Evolutionary conservation across 805 yeast species (phyloP), one percentile per base, ranked within the genome.

Genomic region (Blastobotrys terrestris): DNA sequence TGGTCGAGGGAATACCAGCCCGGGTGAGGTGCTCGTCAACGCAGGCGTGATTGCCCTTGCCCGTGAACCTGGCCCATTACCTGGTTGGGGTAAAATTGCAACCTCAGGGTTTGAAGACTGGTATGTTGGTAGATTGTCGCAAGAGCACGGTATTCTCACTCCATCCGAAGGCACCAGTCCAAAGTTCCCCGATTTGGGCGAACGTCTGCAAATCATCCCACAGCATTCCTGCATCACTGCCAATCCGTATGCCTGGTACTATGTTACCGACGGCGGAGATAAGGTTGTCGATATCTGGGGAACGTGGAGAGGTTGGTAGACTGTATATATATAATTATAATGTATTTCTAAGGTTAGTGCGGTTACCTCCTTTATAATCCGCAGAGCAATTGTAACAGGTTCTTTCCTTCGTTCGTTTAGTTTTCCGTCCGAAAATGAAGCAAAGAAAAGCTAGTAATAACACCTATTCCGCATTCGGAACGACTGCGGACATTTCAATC

Each of bases 151-250:
- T 8, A 81, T 87, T 42, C 67, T 86, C 48, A 72, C 69, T n/a
- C 83, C 87, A 2, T 65, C 63, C 4, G 68, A 66, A 1, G 40
- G 31, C 8, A 47, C 48, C 3, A 50, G 51, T 3, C 43, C 61
- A 1, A 58, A 62, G 13, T 48, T 60, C 16, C 59, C 65, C 13
- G 53, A 57, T 39, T 52, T 53, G 20, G 89, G 89, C 1, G 72
- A 81, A 1, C 74, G 76, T 53, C 74, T 85, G 7, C 68, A 69
- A 31, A 72, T 86, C 35, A 57, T 79, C 20, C 89, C 90, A 2
- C 88, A 86, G 64, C 94, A 86, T 63, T 70, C 81, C 8, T 86
- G 94, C 65, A 86, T 86, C 52, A 78, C 87, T 2, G 85, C 86
- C 46, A 80, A 81, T 5, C 72, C 80, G 14, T 82, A 53, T 61